Evolutionary conservation across 169 alveolate genomes (phyloP).

Genomic region (Eimeria brunetti): DNA sequence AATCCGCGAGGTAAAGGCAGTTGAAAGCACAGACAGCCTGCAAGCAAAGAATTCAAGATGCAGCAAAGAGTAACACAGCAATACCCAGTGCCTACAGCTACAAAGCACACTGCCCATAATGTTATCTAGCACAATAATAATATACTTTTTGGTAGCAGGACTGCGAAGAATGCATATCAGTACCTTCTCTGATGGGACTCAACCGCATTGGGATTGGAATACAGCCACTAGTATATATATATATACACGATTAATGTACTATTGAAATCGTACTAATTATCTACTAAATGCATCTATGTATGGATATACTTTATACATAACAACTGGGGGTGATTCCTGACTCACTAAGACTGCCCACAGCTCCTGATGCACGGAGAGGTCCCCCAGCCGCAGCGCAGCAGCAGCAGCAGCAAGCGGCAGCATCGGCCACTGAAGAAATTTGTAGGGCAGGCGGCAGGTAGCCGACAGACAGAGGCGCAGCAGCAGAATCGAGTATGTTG

Average conservation of each 20-base stretch:
- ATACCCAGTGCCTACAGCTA: neutral
- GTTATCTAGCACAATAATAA: no score
- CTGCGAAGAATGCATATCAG: no score
- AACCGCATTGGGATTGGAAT: no score
- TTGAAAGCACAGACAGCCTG: conserved; percentile 72
- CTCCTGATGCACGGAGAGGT: conserved; percentile 40
- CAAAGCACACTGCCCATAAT: no score
- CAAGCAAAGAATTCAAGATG: neutral
- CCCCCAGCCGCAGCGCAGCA: conserved; percentile 33
- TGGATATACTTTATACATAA: no score
- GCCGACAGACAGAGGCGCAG: conserved; percentile 78
- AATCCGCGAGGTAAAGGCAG: conserved; percentile 63
- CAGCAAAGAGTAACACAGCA: neutral
- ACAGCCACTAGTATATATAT: no score
- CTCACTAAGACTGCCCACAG: conserved; percentile 41
- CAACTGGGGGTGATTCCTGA: no score
- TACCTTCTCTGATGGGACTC: no score
- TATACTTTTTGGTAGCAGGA: no score
- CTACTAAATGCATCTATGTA: no score
- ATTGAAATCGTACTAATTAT: no score
- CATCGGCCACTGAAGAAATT: conserved; percentile 43
- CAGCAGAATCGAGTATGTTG: conserved; percentile 70
- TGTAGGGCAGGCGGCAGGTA: conserved; percentile 76
- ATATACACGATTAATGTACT: no score
- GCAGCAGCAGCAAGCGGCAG: conserved; percentile 68